Evolutionary conservation across 75 land plant genomes (phyloP), one percentile per base, ranked within the genome.

Genomic region (Pinus taeda): DNA sequence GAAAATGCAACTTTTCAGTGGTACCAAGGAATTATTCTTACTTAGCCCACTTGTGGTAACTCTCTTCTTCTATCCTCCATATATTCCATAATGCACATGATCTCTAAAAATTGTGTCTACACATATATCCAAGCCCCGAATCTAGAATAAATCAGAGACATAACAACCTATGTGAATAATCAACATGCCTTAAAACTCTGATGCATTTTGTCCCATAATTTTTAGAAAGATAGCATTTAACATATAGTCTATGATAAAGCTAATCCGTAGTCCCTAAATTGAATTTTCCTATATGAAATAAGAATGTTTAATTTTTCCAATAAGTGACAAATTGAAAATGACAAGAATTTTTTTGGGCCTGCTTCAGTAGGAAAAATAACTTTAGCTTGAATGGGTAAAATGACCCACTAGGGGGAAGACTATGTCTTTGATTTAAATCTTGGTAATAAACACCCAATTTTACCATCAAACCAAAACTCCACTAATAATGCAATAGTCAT

Each of bases 51-150:
- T n/a, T 80, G 93, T 93, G 20, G 95, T 93, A 26, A 93, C 89
- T 26, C 95, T 86, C 75, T 91, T 93, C 82, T 81, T 91, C 74
- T 93, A 93, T 61, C 95, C 95, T 60, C 95, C 95, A 57, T 93
- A 93, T 6, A 93, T 87, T 3, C 95, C 95, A 55, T 91, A 85
- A 0, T 76, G 4, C 93, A 93, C 91, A 63, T 74, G 84, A 82
- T 91, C 85, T 69, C 95, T 84, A 15, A 85, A 80, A 6, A 74
- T 74, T 21, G 58, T 79, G 60, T 85, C 76, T 14, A 84, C 79
- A 71, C 86, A 85, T 0, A 81, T 79, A 42, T 85, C 86, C 37
- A 85, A 73, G 15, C 84, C 85, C 39, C 81, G 67, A 57, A 73
- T 3, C 74, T 73, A 18, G 11, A 73, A 73, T 7, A 56, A n/a